Evolutionary conservation across 371 early-diverging fungal genomes (phyloP).

Genomic region (Massospora cicadina): DNA sequence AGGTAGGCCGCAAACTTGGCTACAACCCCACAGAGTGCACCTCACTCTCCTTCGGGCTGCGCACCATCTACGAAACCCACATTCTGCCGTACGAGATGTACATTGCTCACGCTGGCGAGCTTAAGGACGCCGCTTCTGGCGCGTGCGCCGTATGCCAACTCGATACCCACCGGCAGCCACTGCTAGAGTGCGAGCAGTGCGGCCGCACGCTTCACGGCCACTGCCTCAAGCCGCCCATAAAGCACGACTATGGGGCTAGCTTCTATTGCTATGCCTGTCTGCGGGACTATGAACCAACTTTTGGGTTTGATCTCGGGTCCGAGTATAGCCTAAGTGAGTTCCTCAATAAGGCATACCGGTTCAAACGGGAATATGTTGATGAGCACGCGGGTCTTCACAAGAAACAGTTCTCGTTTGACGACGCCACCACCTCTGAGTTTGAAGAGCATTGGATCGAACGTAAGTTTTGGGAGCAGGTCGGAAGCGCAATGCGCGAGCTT

Average conservation of each 20-base stretch:
- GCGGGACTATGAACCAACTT: conserved; percentile 56
- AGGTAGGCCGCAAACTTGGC: conserved; percentile 66
- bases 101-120: background rate
- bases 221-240: conserved; percentile 49
- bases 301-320: conserved; percentile 79
- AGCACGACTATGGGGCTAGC: conserved; percentile 24
- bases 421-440: conserved; percentile 5
- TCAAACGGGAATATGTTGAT: conserved; percentile 61
- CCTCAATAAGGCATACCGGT: conserved; percentile 52
- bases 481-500: conserved; percentile 64
- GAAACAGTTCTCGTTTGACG: background rate
- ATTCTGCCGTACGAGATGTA: conserved; percentile 45
- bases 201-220: conserved; percentile 60
- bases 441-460: conserved; percentile 31
- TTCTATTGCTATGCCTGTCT: conserved; percentile 81
- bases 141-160: background rate
- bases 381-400: background rate
- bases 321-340: conserved; percentile 60
- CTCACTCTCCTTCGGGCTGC: conserved; percentile 65
- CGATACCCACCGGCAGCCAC: background rate
- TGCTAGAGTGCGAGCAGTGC: conserved; percentile 35
- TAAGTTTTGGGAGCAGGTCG: conserved; percentile 87
- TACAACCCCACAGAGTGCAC: conserved; percentile 63
- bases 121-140: background rate
- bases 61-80: conserved; percentile 52